Conservation (phyloP, 2,329 filamentous ascomycete species). For the Neonectria neomacrospora region DNA sequence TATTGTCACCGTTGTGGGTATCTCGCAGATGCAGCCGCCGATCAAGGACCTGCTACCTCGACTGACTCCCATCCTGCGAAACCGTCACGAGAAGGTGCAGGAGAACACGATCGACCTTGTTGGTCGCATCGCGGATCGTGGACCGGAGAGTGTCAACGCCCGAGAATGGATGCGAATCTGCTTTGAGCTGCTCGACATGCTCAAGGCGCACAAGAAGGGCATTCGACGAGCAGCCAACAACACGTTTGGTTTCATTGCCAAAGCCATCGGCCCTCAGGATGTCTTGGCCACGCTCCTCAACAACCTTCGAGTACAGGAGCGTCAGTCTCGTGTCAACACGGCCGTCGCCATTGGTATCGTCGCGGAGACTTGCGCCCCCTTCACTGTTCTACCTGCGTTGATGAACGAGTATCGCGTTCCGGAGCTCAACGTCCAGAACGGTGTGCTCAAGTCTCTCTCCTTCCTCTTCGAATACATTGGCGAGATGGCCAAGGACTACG, state of each 20-base stretch:
- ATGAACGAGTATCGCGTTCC: slow-evolving; percentile 99
- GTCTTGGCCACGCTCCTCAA: slow-evolving; percentile 95
- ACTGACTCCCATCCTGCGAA: slow-evolving; percentile 96
- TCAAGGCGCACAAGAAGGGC: slow-evolving; percentile 99
- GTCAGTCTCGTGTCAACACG: slow-evolving; percentile 97
- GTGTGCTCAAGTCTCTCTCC: slow-evolving; percentile 94
- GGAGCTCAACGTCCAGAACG: slow-evolving; percentile 98
- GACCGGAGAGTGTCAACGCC: slow-evolving; percentile 94
- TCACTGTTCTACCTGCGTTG: slow-evolving; percentile 95
- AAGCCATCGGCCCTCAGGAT: slow-evolving; percentile 97
- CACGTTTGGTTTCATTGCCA: slow-evolving; percentile 99
- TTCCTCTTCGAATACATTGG: slow-evolving; percentile 99
- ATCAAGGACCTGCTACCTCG: slow-evolving; percentile 96
- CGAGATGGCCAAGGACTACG: slow-evolving; percentile 99
- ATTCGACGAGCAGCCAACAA: slow-evolving; percentile 98
- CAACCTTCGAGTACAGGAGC: slow-evolving; percentile 96
- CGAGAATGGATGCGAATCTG: slow-evolving; percentile 99
- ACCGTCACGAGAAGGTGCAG: slow-evolving; percentile 98
- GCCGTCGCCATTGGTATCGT: slow-evolving; percentile 99
- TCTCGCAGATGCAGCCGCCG: slow-evolving; percentile 97
- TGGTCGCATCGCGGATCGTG: slow-evolving; percentile 96
- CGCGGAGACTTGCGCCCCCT: slow-evolving; percentile 96
- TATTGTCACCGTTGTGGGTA: slow-evolving; percentile 97
- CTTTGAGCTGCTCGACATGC: slow-evolving; percentile 98
- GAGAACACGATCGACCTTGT: slow-evolving; percentile 99